Evolutionary conservation across 495 filamentous ascomycete species (phyloP).

Genomic region (Podospora pseudopauciseta): DNA sequence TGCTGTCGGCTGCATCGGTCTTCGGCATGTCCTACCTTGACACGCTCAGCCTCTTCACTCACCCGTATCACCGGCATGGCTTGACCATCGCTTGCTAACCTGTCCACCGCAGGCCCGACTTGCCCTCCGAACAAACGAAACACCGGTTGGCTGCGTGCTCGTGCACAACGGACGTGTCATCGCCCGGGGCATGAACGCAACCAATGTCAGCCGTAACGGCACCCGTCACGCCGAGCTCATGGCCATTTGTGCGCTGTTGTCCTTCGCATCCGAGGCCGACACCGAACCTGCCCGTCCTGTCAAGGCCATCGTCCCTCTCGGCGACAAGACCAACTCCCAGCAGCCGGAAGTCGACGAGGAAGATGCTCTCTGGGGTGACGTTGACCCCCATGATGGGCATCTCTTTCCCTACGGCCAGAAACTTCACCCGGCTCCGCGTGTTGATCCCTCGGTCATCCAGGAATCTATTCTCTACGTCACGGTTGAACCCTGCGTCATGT

Average conservation of each 20-base stretch:
- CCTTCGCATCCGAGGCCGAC: conserved; percentile 17
- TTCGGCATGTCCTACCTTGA: conserved; percentile 1
- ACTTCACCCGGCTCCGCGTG: conserved; percentile 41
- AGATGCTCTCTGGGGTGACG: conserved; percentile 39
- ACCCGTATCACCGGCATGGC: not conserved
- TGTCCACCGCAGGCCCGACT: conserved; percentile 58
- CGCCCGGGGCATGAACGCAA: conserved; percentile 90
- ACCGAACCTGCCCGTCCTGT: not conserved
- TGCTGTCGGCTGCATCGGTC: not conserved
- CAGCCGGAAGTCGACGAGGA: not conserved
- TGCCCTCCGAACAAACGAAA: conserved; percentile 80
- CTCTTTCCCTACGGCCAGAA: conserved; percentile 51
- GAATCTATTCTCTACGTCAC: conserved; percentile 89
- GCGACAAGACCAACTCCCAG: conserved; percentile 22
- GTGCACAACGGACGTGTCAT: conserved; percentile 72
- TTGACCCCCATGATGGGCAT: conserved; percentile 43
- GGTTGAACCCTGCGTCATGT: conserved; percentile 98
- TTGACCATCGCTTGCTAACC: conserved; percentile 8
- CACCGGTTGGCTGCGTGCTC: conserved; percentile 93
- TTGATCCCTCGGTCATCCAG: conserved; percentile 53
- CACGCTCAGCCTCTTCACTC: conserved; percentile 5
- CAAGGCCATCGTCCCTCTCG: conserved; percentile 14
- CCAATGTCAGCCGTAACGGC: conserved; percentile 80
- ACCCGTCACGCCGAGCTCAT: conserved; percentile 94
- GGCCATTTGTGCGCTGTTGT: conserved; percentile 62